Percentiles rank a stretch among this genome's conserved stretches.
Conservation (phyloP, 2,329 filamentous ascomycete species). For the Exutisphaerella laricina region DNA sequence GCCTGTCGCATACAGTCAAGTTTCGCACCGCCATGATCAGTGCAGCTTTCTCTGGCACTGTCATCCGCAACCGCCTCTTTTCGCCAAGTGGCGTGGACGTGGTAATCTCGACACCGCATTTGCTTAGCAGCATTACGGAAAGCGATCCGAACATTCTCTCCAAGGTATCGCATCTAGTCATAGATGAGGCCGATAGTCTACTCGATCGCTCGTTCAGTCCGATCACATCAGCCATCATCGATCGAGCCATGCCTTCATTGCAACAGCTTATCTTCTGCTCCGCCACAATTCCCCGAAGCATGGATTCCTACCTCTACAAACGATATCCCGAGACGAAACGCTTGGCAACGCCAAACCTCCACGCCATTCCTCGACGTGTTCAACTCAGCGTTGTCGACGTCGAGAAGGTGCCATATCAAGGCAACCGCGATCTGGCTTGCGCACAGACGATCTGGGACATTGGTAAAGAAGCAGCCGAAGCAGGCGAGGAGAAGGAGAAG, state of each 20-base stretch:
- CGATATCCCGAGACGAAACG: constrained; percentile 78
- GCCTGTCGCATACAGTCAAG: constrained; percentile 76
- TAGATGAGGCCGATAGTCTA: constrained; percentile 95
- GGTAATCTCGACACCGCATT: constrained; percentile 79
- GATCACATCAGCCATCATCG: constrained; percentile 74
- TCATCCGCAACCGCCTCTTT: constrained; percentile 83
- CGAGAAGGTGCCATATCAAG: constrained; percentile 83
- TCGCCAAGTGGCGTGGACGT: constrained; percentile 75
- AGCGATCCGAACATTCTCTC: constrained; percentile 87
- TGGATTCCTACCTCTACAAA: constrained; percentile 77
- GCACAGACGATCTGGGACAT: constrained; percentile 94
- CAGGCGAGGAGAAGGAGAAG: constrained; percentile 61
- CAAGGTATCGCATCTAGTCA: constrained; percentile 79
- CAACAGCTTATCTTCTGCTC: constrained; percentile 89
- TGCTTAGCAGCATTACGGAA: constrained; percentile 81
- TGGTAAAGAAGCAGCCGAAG: constrained; percentile 63
- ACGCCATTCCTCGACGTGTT: constrained; percentile 90
- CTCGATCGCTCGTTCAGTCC: constrained; percentile 89
- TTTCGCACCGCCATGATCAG: constrained; percentile 81
- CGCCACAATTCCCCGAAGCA: constrained; percentile 84
- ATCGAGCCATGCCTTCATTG: constrained; percentile 72
- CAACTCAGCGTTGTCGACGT: constrained; percentile 92
- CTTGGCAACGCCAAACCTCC: constrained; percentile 89
- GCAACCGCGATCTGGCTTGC: constrained; percentile 88
- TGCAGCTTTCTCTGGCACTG: constrained; percentile 65